phyloP scores from a whole-genome alignment of 257 asterid species.

The Nyctanthes arbortristis region DNA sequence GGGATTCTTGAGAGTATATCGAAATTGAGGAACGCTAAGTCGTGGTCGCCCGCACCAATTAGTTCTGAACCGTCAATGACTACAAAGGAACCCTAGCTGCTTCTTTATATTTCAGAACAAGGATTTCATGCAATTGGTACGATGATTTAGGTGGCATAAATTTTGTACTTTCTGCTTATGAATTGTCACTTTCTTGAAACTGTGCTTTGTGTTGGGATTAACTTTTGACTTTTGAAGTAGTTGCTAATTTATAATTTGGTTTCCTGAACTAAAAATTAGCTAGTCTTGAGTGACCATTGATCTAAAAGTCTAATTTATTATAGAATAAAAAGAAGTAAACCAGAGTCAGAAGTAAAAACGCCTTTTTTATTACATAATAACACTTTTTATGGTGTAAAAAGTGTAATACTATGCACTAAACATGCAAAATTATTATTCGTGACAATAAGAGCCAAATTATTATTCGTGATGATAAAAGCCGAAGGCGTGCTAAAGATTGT shows the following conservation, averaged over 20 bases:
- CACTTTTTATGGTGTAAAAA: too few relatives aligned
- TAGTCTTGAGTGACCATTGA: background rate
- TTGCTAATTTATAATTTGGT: background rate
- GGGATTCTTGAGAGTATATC: slow-evolving; percentile 75
- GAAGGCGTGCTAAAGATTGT: too few relatives aligned
- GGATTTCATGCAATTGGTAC: background rate
- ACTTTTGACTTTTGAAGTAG: too few relatives aligned
- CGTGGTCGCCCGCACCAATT: slow-evolving; percentile 51
- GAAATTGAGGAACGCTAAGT: slow-evolving; percentile 77
- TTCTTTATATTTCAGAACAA: slow-evolving; percentile 9
- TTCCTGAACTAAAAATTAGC: background rate
- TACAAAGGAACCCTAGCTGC: slow-evolving; percentile 15
- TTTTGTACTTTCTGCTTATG: background rate
- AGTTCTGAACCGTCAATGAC: slow-evolving; percentile 11
- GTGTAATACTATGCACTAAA: too few relatives aligned
- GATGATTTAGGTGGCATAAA: background rate
- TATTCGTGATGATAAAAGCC: too few relatives aligned
- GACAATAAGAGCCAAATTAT: too few relatives aligned
- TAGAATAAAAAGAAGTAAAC: too few relatives aligned
- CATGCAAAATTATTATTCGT: too few relatives aligned
- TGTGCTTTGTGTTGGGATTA: background rate
- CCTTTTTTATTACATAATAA: too few relatives aligned
- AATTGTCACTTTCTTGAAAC: background rate
- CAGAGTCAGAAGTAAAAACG: too few relatives aligned
- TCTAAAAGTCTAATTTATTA: too few relatives aligned